Conservation (phyloP, 768 basidiomycete species). For the Trametes maxima region DNA sequence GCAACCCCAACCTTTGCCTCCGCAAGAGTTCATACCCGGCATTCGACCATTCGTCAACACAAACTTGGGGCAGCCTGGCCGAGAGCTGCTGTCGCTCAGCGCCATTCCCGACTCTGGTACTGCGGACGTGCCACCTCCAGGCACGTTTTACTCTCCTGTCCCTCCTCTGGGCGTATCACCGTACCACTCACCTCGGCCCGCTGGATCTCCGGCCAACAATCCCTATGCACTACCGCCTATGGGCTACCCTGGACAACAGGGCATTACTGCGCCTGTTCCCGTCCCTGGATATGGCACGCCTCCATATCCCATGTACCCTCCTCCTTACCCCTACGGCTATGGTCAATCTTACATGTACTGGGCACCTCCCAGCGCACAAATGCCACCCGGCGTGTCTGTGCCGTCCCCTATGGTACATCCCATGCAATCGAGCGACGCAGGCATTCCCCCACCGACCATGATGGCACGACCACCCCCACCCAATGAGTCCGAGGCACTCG, state of each 20-base stretch:
- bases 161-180: constrained; percentile 19
- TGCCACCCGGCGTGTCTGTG: neutral
- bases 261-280: constrained; percentile 19
- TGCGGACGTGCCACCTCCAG: constrained; percentile 1
- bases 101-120: constrained; percentile 9
- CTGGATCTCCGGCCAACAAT: constrained; percentile 21
- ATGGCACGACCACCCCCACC: constrained; percentile 37
- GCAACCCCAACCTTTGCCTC: constrained; percentile 21
- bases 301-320: constrained; percentile 39
- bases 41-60: constrained; percentile 11
- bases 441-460: constrained; percentile 36
- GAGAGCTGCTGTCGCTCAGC: neutral
- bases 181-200: constrained; percentile 26
- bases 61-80: neutral
- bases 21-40: constrained; percentile 17
- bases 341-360: constrained; percentile 44
- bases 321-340: constrained; percentile 37
- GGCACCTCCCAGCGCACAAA: constrained; percentile 24
- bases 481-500: constrained; percentile 38
- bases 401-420: constrained; percentile 9
- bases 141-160: constrained; percentile 15
- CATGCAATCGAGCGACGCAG: constrained; percentile 5
- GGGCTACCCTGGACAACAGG: constrained; percentile 23
- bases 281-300: constrained; percentile 34
- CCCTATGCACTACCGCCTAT: constrained; percentile 24